Evolutionary conservation across 441 rosid genomes (phyloP).

Genomic region (Euphorbia schlechtendalii): DNA sequence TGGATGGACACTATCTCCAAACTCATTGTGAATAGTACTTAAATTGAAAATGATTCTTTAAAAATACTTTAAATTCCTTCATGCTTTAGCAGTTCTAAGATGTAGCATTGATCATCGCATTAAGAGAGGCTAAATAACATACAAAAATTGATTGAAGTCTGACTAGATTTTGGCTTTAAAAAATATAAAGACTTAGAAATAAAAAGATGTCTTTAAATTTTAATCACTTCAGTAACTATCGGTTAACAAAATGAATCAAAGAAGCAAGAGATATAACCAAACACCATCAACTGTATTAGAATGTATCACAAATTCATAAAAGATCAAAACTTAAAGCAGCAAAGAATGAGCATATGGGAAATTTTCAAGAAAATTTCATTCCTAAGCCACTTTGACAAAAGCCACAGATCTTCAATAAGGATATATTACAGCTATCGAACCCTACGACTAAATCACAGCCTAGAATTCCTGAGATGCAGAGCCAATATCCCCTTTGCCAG

Average conservation of each 20-base stretch:
- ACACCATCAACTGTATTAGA: neutral
- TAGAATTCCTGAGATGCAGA: conserved; percentile 80
- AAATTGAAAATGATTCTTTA: too few species aligned
- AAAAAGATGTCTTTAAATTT: too few species aligned
- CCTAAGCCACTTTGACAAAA: neutral
- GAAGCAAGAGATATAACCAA: neutral
- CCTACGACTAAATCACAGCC: neutral
- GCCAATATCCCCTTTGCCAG: conserved; percentile 61
- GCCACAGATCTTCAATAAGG: neutral
- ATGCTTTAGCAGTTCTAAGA: too few species aligned
- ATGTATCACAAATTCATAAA: neutral
- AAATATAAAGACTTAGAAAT: too few species aligned
- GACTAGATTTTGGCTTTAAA: too few species aligned
- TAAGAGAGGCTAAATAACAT: too few species aligned
- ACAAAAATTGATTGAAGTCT: too few species aligned
- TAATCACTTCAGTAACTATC: neutral
- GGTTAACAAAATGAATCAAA: neutral
- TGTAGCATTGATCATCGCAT: too few species aligned
- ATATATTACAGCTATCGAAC: conserved; percentile 15
- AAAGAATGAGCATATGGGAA: neutral
- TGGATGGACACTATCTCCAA: too few species aligned
- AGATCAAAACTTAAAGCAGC: neutral
- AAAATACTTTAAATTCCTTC: too few species aligned
- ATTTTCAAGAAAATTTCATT: neutral
- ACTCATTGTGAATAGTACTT: too few species aligned